phyloP scores from a whole-genome alignment of 164 flowering plant species.

The Dillenia suffruticosa region DNA sequence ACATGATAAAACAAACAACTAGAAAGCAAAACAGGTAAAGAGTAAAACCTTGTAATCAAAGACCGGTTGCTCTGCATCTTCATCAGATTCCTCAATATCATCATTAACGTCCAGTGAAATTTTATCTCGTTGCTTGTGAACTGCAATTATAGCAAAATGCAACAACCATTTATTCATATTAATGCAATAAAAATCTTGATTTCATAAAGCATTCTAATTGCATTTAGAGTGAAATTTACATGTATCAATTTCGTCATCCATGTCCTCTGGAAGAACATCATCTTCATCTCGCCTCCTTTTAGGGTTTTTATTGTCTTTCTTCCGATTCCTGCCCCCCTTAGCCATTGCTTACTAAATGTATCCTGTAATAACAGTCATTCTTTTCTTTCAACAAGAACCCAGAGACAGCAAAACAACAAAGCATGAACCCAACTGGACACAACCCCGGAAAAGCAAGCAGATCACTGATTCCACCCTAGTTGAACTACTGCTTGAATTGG shows the following conservation, averaged over 20 bases:
- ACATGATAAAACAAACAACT: background rate
- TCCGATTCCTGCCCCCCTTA: conserved; percentile 30
- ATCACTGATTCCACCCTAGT: too few species aligned
- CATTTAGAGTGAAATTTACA: conserved; percentile 28
- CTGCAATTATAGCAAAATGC: conserved; percentile 29
- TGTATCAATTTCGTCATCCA: conserved; percentile 77
- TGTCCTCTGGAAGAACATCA: conserved; percentile 18
- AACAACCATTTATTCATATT: background rate
- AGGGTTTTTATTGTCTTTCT: conserved; percentile 20
- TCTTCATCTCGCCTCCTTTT: conserved; percentile 23
- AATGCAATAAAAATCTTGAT: background rate
- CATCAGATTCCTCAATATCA: conserved; percentile 62
- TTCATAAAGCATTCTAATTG: background rate
- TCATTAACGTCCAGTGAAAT: conserved; percentile 58
- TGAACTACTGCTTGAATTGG: too few species aligned
- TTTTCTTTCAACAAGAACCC: too few species aligned
- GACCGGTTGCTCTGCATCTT: conserved; percentile 65
- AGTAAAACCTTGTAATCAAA: conserved; percentile 56
- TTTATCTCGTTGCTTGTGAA: conserved; percentile 83
- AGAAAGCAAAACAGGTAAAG: background rate
- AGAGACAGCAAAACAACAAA: too few species aligned
- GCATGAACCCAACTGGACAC: too few species aligned
- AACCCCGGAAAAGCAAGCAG: too few species aligned
- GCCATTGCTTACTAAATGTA: conserved; percentile 18
- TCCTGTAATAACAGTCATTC: too few species aligned